Percentiles rank a stretch among this genome's conserved stretches.
These are phyloP conservation scores for Salinomyces thailandicus DNA, from an alignment of 2,329 filamentous ascomycete species.

Conservation along the genomic window DNA sequence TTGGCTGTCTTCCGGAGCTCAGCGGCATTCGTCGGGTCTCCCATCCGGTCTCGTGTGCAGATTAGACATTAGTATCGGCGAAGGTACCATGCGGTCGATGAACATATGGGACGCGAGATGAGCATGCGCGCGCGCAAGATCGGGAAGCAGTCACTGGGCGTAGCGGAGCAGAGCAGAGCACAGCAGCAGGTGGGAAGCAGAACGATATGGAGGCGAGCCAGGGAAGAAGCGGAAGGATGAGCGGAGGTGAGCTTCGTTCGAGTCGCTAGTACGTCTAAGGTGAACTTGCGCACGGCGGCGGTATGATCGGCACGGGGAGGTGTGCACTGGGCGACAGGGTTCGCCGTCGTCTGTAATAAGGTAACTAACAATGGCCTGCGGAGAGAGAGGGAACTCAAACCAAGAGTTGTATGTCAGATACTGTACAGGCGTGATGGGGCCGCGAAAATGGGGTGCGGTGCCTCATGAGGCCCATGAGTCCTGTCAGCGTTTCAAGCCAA, in stretches of 20 bases:
- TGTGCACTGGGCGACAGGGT: background rate
- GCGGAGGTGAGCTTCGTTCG: too few relatives aligned
- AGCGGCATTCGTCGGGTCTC: background rate
- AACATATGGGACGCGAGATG: too few relatives aligned
- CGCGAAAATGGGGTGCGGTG: background rate
- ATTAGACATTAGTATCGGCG: conserved; percentile 1
- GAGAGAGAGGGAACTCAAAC: background rate
- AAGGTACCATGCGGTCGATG: too few relatives aligned
- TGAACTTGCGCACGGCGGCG: background rate
- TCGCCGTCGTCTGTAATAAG: too few relatives aligned
- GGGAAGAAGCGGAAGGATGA: too few relatives aligned
- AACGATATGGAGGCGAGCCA: too few relatives aligned
- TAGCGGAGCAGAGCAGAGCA: background rate
- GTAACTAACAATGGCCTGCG: background rate
- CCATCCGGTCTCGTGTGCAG: background rate
- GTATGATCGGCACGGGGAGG: background rate
- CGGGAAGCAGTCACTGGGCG: too few relatives aligned
- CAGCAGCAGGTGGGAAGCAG: background rate
- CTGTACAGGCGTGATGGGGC: background rate
- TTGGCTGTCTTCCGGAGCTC: conserved; percentile 1
- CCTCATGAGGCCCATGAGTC: background rate
- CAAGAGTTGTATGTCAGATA: too few relatives aligned
- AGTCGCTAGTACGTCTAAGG: too few relatives aligned
- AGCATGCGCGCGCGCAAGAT: too few relatives aligned
- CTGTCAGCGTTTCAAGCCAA: background rate